Evolutionary conservation across 73 alveolate species (phyloP), one percentile per base, ranked within the genome.

Genomic region (Paramecium octaurelia): DNA sequence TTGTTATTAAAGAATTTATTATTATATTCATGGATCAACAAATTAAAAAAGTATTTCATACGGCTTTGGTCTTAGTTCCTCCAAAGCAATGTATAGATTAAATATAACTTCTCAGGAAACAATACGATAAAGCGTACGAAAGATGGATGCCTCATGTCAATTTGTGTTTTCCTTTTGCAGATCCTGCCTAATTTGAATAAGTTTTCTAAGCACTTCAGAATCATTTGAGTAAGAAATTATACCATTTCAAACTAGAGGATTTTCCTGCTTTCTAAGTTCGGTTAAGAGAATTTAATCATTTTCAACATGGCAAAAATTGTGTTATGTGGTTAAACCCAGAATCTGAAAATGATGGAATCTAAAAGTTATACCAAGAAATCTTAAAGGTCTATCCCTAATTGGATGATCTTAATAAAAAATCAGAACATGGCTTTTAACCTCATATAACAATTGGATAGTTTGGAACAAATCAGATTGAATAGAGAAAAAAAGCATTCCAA

Each of bases 131-230:
- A 89, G 94, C 94, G 8, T 89, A 89, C n/a, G 94, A 89, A 31
- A 89, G 94, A 46, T 89, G 94, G 94, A 89, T 89, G 94, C 94
- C 94, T 44, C 94, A 89, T 89, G 88, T 89, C 16, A 89, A 89
- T 71, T 40, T 89, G 34, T 59, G 85, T 27, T 89, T 89, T n/a
- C 91, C 94, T 0, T 89, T 89, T 71, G 90, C 50, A 11, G 64
- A 89, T 29, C 92, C 91, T 24, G 85, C 70, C 11, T 64, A 89
- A 89, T 89, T 89, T 50, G 59, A 71, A 12, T 58, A 89, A 64
- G 90, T 83, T 27, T 64, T 48, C 16, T 21, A 69, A 42, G 34
- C n/a, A 4, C 93, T 88, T 29, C 29, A 88, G 29, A 23, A 88
- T 34, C 77, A 48, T 20, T 69, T 88, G 18, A 14, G 90, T 77